Conservation (phyloP, 257 asterid genomes). For the Marsdenia floribunda region DNA sequence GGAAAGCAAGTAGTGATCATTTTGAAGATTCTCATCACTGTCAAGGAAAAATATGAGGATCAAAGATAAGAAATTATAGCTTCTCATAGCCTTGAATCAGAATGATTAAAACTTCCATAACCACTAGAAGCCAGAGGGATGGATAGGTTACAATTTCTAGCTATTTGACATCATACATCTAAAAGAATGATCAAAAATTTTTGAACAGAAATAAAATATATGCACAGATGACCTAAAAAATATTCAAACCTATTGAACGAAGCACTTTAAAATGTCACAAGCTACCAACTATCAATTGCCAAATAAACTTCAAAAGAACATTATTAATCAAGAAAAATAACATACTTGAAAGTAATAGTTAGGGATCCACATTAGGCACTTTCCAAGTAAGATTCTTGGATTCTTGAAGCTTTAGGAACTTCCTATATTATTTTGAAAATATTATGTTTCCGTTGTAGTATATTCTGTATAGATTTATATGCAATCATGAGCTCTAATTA, state of each 20-base stretch:
- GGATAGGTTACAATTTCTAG: background rate
- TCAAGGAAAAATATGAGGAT: constrained; percentile 23
- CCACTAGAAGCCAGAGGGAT: background rate
- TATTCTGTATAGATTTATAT: no score
- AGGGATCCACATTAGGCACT: no score
- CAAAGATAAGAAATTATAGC: constrained; percentile 14
- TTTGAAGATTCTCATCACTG: constrained; percentile 81
- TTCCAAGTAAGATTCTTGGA: no score
- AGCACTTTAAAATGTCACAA: background rate
- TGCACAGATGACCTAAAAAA: background rate
- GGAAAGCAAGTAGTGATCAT: constrained; percentile 63
- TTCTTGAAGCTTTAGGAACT: no score
- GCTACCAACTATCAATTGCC: background rate
- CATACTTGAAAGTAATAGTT: background rate
- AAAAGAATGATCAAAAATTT: background rate
- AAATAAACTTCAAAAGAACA: background rate
- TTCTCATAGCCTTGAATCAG: background rate
- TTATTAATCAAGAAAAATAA: background rate
- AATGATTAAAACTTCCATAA: background rate
- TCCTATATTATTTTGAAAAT: no score
- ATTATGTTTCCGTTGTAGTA: no score
- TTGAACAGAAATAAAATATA: background rate
- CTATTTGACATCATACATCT: background rate
- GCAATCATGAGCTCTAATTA: no score
- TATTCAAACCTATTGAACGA: background rate